Conservation (phyloP, 257 asterid genomes). For the Jasminum sambac region DNA sequence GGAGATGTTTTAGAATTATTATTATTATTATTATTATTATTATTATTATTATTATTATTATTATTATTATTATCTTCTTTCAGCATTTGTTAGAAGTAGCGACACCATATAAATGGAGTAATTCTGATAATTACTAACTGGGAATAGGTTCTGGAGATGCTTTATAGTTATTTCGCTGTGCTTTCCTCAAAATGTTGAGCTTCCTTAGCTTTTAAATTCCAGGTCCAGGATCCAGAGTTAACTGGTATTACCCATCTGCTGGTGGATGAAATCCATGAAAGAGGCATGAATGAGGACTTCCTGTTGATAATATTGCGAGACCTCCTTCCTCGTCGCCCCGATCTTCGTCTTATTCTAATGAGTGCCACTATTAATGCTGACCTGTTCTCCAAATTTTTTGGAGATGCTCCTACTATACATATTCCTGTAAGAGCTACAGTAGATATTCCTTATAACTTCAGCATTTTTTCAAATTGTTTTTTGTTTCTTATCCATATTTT, state of each 20-base stretch:
- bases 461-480: constrained; percentile 18
- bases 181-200: constrained; percentile 19
- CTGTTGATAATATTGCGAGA: constrained; percentile 79
- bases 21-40: too few species aligned
- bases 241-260: constrained; percentile 84
- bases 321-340: constrained; percentile 93
- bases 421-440: constrained; percentile 63
- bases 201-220: constrained; percentile 27
- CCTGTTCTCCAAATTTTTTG: constrained; percentile 77
- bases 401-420: constrained; percentile 83
- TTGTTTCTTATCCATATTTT: constrained; percentile 16
- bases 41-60: too few species aligned
- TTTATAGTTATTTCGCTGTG: constrained; percentile 12
- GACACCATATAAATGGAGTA: constrained; percentile 11
- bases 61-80: too few species aligned
- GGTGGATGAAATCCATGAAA: constrained; percentile 97
- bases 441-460: constrained; percentile 8
- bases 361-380: constrained; percentile 98
- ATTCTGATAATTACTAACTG: constrained; percentile 3
- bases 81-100: too few species aligned
- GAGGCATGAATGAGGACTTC: constrained; percentile 98
- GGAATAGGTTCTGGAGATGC: constrained; percentile 10
- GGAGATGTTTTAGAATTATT: constrained; percentile 9
- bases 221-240: constrained; percentile 79
- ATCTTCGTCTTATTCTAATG: constrained; percentile 87